Evolutionary conservation across 2,329 filamentous ascomycete genomes (phyloP).

Genomic region (Ramularia endophylla): DNA sequence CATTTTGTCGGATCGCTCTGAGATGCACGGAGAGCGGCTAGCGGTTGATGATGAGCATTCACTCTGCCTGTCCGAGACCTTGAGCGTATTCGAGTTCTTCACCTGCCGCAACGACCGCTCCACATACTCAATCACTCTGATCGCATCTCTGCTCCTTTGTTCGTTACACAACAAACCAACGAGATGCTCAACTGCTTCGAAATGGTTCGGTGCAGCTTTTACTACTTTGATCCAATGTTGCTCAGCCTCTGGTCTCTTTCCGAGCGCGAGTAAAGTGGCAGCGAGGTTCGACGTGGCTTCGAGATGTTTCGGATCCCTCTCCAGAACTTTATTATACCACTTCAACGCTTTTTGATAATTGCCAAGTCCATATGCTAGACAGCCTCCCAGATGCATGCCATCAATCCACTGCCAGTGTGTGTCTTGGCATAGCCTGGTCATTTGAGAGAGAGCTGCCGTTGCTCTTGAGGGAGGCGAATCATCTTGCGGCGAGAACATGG

Average conservation of each 20-base stretch:
- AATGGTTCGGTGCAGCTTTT: slow-evolving; percentile 74
- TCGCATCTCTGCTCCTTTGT: slow-evolving; percentile 75
- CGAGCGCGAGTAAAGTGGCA: slow-evolving; percentile 78
- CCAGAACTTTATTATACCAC: slow-evolving; percentile 66
- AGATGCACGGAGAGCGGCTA: slow-evolving; percentile 49
- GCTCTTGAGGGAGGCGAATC: slow-evolving; percentile 47
- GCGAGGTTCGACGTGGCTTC: slow-evolving; percentile 93
- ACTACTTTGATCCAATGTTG: slow-evolving; percentile 81
- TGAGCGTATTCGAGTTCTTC: slow-evolving; percentile 43
- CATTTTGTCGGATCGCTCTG: slow-evolving; percentile 51
- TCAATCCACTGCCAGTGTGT: slow-evolving; percentile 86
- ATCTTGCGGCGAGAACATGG: slow-evolving; percentile 32
- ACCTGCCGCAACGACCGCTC: slow-evolving; percentile 61
- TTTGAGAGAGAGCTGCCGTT: slow-evolving; percentile 61
- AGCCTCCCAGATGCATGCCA: slow-evolving; percentile 85
- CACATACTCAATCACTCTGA: slow-evolving; percentile 79
- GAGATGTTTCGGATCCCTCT: slow-evolving; percentile 62
- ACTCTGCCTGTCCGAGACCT: slow-evolving; percentile 49
- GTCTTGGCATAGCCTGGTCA: slow-evolving; percentile 70
- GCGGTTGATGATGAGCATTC: slow-evolving; percentile 52
- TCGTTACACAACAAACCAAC: slow-evolving; percentile 79
- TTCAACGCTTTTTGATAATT: slow-evolving; percentile 71
- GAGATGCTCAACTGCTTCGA: slow-evolving; percentile 92
- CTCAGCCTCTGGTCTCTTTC: slow-evolving; percentile 77
- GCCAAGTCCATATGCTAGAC: slow-evolving; percentile 82